A percentile compares a stretch with the other conserved stretches of the same genome.
These are phyloP conservation scores for Rugonectria rugulosa DNA, from an alignment of 2,329 filamentous ascomycete genomes.

Conservation along the genomic window DNA sequence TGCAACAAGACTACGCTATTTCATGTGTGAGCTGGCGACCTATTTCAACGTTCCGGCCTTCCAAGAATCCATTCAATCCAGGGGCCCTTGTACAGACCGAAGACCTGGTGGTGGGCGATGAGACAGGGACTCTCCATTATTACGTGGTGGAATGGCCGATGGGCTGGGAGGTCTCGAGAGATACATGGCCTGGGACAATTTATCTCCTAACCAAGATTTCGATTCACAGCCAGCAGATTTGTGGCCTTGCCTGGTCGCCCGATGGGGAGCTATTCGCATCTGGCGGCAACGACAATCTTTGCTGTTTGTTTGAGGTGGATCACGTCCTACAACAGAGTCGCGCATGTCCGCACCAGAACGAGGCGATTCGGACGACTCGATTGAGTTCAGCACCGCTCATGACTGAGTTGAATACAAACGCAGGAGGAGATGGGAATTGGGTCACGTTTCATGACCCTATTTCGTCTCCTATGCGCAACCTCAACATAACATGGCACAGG, in stretches of 20 bases:
- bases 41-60: constrained; percentile 59
- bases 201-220: constrained; percentile 78
- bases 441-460: not conserved
- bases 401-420: constrained; percentile 17
- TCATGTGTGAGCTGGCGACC: constrained; percentile 86
- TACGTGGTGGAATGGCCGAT: constrained; percentile 89
- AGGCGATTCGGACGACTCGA: constrained; percentile 11
- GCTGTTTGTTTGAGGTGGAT: constrained; percentile 78
- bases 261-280: constrained; percentile 82
- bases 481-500: not conserved
- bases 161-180: constrained; percentile 66
- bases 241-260: constrained; percentile 86
- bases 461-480: not conserved
- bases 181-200: constrained; percentile 80
- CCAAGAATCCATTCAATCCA: constrained; percentile 55
- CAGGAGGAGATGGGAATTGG: constrained; percentile 21
- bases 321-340: constrained; percentile 55
- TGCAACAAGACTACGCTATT: constrained; percentile 74
- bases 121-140: constrained; percentile 82
- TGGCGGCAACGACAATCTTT: constrained; percentile 91
- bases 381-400: constrained; percentile 10
- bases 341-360: not conserved
- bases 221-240: constrained; percentile 88
- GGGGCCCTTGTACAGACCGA: constrained; percentile 71
- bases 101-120: constrained; percentile 87